phyloP scores from a whole-genome alignment of 2,329 filamentous ascomycete genomes.

The Pseudogymnoascus sp. region DNA sequence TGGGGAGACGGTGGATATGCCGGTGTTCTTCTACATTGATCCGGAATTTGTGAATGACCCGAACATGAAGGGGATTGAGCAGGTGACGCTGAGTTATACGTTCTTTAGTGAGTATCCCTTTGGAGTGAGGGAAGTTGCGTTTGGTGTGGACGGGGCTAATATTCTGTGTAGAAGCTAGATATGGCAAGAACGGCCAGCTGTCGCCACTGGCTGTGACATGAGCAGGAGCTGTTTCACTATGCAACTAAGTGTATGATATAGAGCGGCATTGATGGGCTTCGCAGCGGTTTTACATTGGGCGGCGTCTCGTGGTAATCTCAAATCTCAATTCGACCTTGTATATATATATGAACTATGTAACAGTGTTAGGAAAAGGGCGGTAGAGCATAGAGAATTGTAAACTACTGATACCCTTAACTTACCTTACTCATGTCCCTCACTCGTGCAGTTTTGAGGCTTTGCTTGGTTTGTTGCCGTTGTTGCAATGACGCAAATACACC shows the following conservation, averaged over 20 bases:
- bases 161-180: conserved; percentile 61
- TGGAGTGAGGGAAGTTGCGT: not conserved
- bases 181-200: conserved; percentile 72
- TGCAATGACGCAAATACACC: not conserved
- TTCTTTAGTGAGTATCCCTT: conserved; percentile 79
- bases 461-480: not conserved
- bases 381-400: not conserved
- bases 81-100: conserved; percentile 91
- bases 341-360: not conserved
- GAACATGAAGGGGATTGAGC: conserved; percentile 90
- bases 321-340: conserved; percentile 5
- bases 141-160: conserved; percentile 31
- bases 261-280: not conserved
- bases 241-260: conserved; percentile 12
- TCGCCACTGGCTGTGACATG: conserved; percentile 21
- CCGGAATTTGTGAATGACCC: conserved; percentile 89
- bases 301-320: conserved; percentile 21
- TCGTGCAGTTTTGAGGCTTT: not conserved
- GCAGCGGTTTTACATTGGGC: conserved; percentile 11
- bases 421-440: not conserved
- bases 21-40: conserved; percentile 98
- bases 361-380: not conserved
- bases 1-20: conserved; percentile 98
- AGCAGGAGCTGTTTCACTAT: not conserved
- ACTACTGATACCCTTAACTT: not conserved